Evolutionary conservation across 1,139 yeast species (phyloP).

Genomic region (Sugiyamaella neomexicana): DNA sequence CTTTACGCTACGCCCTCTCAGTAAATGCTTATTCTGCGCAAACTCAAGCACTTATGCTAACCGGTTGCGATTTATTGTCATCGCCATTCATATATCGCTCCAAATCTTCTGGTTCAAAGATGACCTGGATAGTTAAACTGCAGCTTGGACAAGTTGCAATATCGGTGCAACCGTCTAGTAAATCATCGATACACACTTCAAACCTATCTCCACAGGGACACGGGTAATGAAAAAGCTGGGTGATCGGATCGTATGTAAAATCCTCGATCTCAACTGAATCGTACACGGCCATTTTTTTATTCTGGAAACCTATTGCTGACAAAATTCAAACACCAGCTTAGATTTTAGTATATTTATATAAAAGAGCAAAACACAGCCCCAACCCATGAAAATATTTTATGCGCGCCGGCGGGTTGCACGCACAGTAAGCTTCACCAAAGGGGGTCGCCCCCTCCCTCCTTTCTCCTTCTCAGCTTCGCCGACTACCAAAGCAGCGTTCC

Average conservation of each 20-base stretch:
- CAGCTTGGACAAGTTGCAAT: slow-evolving; percentile 97
- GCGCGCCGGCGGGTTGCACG: neutral
- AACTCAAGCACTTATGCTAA: neutral
- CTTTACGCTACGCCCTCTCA: neutral
- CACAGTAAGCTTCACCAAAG: too few species aligned
- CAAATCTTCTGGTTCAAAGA: slow-evolving; percentile 56
- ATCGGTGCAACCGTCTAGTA: slow-evolving; percentile 83
- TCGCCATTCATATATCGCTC: slow-evolving; percentile 25
- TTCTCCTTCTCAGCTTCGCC: too few species aligned
- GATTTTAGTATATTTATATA: too few species aligned
- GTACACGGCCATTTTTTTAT: slow-evolving; percentile 55
- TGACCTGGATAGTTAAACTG: slow-evolving; percentile 87
- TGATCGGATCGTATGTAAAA: slow-evolving; percentile 80
- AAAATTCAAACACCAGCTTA: too few species aligned
- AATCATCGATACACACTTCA: slow-evolving; percentile 81
- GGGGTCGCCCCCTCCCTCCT: too few species aligned
- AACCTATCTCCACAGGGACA: slow-evolving; percentile 98
- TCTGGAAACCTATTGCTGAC: neutral
- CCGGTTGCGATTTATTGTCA: neutral
- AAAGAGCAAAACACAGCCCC: too few species aligned
- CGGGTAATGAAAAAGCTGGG: slow-evolving; percentile 86
- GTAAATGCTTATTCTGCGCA: neutral
- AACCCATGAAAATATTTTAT: neutral
- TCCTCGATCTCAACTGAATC: slow-evolving; percentile 98
- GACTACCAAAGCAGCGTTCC: too few species aligned